These are phyloP conservation scores for Raffaelea deltoideospora DNA, from an alignment of 2,329 filamentous ascomycete genomes.

Conservation along the genomic window DNA sequence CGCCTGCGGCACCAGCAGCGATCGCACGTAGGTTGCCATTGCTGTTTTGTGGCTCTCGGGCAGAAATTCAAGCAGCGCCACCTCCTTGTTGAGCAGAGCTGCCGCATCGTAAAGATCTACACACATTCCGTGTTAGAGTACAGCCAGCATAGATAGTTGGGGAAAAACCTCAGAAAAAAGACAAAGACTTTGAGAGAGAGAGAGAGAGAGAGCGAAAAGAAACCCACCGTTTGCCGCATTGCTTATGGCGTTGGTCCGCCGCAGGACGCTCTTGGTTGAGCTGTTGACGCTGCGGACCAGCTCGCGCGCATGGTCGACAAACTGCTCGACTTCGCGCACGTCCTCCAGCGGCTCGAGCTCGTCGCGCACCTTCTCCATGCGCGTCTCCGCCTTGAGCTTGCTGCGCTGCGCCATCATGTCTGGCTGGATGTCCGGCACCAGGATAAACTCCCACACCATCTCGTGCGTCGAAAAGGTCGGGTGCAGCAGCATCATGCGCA, in stretches of 20 bases:
- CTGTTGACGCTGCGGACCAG: slow-evolving; percentile 75
- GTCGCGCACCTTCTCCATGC: slow-evolving; percentile 72
- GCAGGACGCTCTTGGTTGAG: slow-evolving; percentile 67
- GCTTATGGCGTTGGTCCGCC: slow-evolving; percentile 60
- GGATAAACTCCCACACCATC: slow-evolving; percentile 97
- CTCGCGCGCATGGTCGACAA: slow-evolving; percentile 80
- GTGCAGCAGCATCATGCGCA: slow-evolving; percentile 74
- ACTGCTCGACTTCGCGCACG: slow-evolving; percentile 78
- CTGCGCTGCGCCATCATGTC: slow-evolving; percentile 84
- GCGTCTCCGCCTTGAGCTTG: slow-evolving; percentile 67
- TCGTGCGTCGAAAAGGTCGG: slow-evolving; percentile 92
- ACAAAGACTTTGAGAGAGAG: too few species aligned
- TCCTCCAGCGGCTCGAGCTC: slow-evolving; percentile 77
- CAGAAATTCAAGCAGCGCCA: slow-evolving; percentile 48
- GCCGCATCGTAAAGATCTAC: slow-evolving; percentile 55
- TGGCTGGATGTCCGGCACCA: slow-evolving; percentile 84
- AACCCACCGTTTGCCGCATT: slow-evolving; percentile 44
- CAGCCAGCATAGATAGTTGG: too few species aligned
- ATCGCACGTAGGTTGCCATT: slow-evolving; percentile 55
- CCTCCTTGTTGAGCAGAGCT: slow-evolving; percentile 26
- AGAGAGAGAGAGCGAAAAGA: too few species aligned
- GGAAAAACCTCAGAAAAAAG: too few species aligned
- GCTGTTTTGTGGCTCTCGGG: slow-evolving; percentile 53
- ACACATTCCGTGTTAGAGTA: too few species aligned
- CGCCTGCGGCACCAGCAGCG: slow-evolving; percentile 51